Evolutionary conservation across 441 rosid genomes (phyloP), one percentile per base, ranked within the genome.

Genomic region (Mallotus japonicus): DNA sequence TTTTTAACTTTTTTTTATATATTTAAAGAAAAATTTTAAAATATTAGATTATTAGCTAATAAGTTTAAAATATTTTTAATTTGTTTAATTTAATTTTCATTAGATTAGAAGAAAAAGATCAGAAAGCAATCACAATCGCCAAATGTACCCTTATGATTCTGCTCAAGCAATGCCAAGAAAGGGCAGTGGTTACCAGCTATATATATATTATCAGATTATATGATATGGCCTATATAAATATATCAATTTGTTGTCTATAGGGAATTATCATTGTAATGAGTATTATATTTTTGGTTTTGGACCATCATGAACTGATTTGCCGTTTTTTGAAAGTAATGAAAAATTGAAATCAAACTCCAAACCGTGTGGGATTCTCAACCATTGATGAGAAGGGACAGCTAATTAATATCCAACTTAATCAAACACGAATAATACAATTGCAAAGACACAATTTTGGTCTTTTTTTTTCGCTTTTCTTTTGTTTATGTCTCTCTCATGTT

Each of bases 111-210:
- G 5, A 34, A 44, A 44, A 44, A 44, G 10, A 44, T 44, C 6
- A 44, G 47, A 44, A 8, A 8, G 11, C 49, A 44, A 44, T 44
- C 49, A 37, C 40, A 3, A 37, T 37, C 40, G 40, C 40, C 40
- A 44, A 44, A 9, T 44, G 49, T 44, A 44, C 54, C 54, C n/a
- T 9, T 50, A 0, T 20, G 3, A 13, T 0, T 12, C 22, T 44
- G 32, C 3, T n/a, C 32, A 22, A 24, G 24, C 42, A n/a, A 37
- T 62, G 17, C n/a, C 58, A 13, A 9, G 22, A 14, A 11, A 47
- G n/a, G n/a, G 58, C 42, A 22, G 58, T 24, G 50, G 70, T 50
- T 50, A 49, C 70, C 57, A 66, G 28, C 57, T 24, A 66, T 37
- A 37, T 37, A 4, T 37, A 5, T 37, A 4, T 37, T 37, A 37